Base-by-base conservation (phyloP, 441 rosid genomes). In the Corymbia citriodora region DNA sequence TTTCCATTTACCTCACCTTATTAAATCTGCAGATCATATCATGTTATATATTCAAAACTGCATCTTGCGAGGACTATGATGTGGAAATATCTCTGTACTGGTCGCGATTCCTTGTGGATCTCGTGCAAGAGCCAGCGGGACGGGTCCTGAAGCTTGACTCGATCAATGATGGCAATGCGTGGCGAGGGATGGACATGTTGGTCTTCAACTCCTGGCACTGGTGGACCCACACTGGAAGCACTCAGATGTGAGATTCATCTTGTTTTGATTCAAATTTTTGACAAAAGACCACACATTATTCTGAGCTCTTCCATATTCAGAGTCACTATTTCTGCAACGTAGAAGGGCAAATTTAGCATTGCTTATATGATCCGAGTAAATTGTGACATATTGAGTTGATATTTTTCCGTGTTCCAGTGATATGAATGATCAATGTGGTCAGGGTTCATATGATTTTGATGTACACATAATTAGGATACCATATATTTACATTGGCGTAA, bases 111-210 rank as follows among this genome's bases (percentile, higher is more conserved):
- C 88, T 90, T 18, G 91, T 90, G 50, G 91, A 90, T 70, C 11
- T 90, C 27, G 87, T 55, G 48, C 53, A 65, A 23, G 89, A 90
- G 61, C 19, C 18, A 40, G 87, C n/a, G 13, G 91, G 91, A 49
- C 49, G 86, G 36, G 87, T 90, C 33, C 45, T 90, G 83, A 87
- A 87, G 45, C 68, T 90, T 1, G 91, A 90, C 48, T 90, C 91
- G 52, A 68, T 90, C 68, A 68, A 87, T 3, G 40, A 1, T 59
- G 88, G 91, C 83, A 27, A 54, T 18, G 11, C 21, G 18, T 87
- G 91, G 91, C 33, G n/a, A 61, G 91, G 55, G 40, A 86, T 65
- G 72, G 91, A 90, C 45, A 12, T 90, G 27, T 31, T 90, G 54
- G 53, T 90, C 86, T 86, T 90, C 89, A 90, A 90, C 65, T 59